Evolutionary conservation across 306 rosid species (phyloP), one percentile per base, ranked within the genome.

Genomic region (Medicago arabica): DNA sequence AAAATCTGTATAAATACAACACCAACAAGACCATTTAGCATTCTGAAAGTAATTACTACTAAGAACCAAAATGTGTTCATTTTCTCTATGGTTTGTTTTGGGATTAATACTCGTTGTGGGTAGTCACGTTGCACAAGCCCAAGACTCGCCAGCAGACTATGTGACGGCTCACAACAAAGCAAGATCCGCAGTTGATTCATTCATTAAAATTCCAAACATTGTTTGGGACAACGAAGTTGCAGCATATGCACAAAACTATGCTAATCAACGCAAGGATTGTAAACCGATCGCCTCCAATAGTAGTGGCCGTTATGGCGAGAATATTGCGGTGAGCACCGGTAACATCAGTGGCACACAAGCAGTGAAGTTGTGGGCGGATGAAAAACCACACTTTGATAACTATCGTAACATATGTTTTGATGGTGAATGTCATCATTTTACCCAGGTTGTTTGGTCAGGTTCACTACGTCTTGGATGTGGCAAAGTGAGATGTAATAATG

Each of bases 361-460:
- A 0, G 85, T 84, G 74, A 36, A 17, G 36, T 0, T 81, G 67
- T 89, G 89, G 86, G 84, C 76, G 9, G 15, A 51, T 0, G 87
- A 87, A 81, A 85, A 80, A 73, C 4, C 58, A 2, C 0, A 79
- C 65, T 89, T 87, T 54, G 34, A 74, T 41, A 38, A 81, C 64
- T 0, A 13, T n/a, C 28, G 67, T 4, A 87, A 89, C 43, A 11
- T 74, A 0, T 87, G 89, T 50, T 36, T 23, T 17, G 84, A 66
- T 5, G 85, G 83, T 0, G 49, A 66, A 41, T 86, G 90, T 16
- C 9, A 4, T 13, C 89, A 88, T 17, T 86, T 82, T 51, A 88
- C 90, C 69, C 93, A 89, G 17, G 85, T 83, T 6, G 83, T 86
- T 25, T 89, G 90, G 89, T 69, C 4, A 1, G 38, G 81, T 15